A percentile compares a stretch with the other conserved stretches of the same genome.
phyloP scores from a whole-genome alignment of 192 early-diverging fungal species.

The Jimgerdemannia flammicorona region DNA sequence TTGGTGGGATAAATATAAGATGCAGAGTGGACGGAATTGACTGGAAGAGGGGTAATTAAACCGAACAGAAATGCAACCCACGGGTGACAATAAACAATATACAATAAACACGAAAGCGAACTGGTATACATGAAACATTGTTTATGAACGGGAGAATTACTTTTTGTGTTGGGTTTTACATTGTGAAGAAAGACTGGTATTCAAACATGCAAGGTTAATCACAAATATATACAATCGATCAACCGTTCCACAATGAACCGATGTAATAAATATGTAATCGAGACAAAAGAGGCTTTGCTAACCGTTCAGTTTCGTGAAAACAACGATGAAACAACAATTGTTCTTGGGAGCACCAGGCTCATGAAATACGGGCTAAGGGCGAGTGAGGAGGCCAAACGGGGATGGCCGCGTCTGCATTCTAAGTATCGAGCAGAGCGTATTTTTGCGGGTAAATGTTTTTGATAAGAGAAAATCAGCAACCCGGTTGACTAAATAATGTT shows the following conservation, averaged over 20 bases:
- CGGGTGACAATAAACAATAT: no score
- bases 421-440: not conserved
- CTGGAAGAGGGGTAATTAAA: no score
- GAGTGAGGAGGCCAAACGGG: not conserved
- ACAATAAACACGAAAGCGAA: no score
- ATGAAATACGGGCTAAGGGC: not conserved
- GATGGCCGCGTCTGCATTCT: not conserved
- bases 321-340: not conserved
- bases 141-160: no score
- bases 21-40: no score
- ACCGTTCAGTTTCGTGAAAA: not conserved
- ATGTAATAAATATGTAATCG: not conserved
- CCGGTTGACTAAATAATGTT: not conserved
- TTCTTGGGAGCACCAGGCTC: not conserved
- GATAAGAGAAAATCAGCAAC: not conserved
- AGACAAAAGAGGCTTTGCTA: not conserved
- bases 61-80: no score
- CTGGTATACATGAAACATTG: no score
- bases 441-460: not conserved
- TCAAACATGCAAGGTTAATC: no score
- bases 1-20: no score
- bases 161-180: no score
- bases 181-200: no score
- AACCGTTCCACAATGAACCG: not conserved
- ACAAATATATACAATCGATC: not conserved